Evolutionary conservation across 2,329 filamentous ascomycete species (phyloP), one percentile per base, ranked within the genome.

Genomic region (Fusarium metavorans): DNA sequence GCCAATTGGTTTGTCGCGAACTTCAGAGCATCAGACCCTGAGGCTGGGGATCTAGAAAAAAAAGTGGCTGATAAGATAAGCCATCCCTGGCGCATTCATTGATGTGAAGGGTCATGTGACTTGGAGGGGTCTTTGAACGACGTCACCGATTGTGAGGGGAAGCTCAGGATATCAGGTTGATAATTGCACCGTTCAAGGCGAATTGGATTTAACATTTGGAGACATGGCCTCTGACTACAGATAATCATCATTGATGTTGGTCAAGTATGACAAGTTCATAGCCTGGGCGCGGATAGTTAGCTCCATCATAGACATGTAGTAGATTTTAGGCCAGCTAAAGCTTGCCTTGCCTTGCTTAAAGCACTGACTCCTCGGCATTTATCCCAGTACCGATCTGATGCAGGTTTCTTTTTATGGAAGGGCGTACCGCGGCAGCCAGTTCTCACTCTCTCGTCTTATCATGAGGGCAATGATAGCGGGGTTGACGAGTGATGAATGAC

Each of bases 21-120:
- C 67, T 39, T 18, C 25, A 35, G 45, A 25, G 30, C 63, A 20
- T 64, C 56, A 25, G 34, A 64, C 54, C 56, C 25, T 48, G 61
- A 73, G 70, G 60, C 70, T 70, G 48, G 63, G 52, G 64, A 68
- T 37, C 23, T 27, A 59, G 68, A 74, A 78, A 80, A 80, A 80
- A 58, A 75, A 75, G 67, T 73, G 14, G 41, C 61, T 67, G 76
- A 77, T 77, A 77, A 77, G 76, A 77, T 77, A 77, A 77, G 73
- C 43, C 43, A 25, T 25, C 43, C 14, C 43, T 48, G 16, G 43
- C 50, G 35, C 34, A 5, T n/a, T n/a, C 10, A 34, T 30, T 27
- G 30, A 27, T 18, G 37, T 16, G 34, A 16, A 58, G 63, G 58
- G 20, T 77, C 75, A 77, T 74, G 75, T 77, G 75, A 74, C 34